Conservation (phyloP, 495 filamentous ascomycete genomes). For the Neurospora africana region DNA sequence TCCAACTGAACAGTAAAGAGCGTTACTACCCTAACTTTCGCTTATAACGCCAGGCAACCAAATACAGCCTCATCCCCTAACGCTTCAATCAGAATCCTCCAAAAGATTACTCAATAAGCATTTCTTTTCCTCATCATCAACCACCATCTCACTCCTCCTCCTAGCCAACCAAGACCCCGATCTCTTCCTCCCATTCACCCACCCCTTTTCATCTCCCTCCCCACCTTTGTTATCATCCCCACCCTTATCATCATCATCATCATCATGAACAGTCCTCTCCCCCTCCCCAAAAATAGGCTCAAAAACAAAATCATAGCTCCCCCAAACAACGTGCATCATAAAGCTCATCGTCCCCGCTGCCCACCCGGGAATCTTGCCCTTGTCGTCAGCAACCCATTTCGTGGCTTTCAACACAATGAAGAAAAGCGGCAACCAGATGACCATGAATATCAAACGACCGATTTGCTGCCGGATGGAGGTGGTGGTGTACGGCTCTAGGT, state of each 20-base stretch:
- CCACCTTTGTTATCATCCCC: background rate
- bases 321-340: constrained; percentile 54
- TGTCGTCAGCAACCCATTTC: constrained; percentile 36
- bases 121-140: constrained; percentile 17
- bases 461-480: constrained; percentile 56
- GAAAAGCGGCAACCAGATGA: constrained; percentile 51
- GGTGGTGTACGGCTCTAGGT: constrained; percentile 55
- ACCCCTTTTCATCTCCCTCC: background rate
- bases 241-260: constrained; percentile 4
- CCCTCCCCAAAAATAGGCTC: constrained; percentile 71
- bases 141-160: constrained; percentile 3
- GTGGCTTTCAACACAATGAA: constrained; percentile 35
- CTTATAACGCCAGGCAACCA: background rate
- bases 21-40: background rate
- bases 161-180: background rate
- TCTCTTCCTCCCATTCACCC: background rate
- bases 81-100: background rate
- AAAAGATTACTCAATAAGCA: constrained; percentile 5
- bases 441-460: constrained; percentile 50
- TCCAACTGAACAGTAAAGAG: background rate
- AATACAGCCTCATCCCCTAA: background rate
- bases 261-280: constrained; percentile 53
- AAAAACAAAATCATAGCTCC: constrained; percentile 60
- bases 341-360: constrained; percentile 34
- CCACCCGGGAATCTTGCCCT: constrained; percentile 61